Base-by-base conservation (phyloP, 129 eudicot genomes). In the Calendula officinalis region DNA sequence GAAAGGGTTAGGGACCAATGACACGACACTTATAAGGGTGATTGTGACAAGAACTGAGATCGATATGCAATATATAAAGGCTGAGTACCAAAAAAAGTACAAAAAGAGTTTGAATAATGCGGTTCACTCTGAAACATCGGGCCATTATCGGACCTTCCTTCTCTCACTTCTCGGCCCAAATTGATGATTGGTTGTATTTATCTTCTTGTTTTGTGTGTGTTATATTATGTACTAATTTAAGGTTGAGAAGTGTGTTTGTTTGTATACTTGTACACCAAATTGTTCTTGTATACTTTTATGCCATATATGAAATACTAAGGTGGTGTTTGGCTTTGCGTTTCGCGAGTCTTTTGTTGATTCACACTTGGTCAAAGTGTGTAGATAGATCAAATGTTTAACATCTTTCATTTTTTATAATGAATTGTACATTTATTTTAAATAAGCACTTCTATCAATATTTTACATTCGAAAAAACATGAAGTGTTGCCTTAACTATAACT, bases 41-140 rank as follows among this genome's bases (percentile, higher is more conserved):
- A 80, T 84, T 14, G 83, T 80, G 59, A 77, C 86, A 34, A 80
- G 90, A 64, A 67, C 86, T 2, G 90, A 84, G 79, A 75, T 84
- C 40, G 90, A 84, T 72, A 84, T 84, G 86, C 86, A 84, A 47
- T 77, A 84, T 38, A 84, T 84, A 45, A 84, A 80, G 68, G 77
- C 81, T 2, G 90, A 80, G 75, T 84, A 84, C 74, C 47, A 62
- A 17, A 80, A 74, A 67, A 77, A 84, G 76, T 84, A 84, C 69
- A 75, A 75, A 50, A 84, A 80, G 79, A 74, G 52, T 30, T 71
- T 84, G 79, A 74, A 67, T 8, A 75, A 84, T 64, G 84, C 73
- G 0, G 90, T 84, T 71, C 74, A 80, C 40, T 80, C 86, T 0
- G 90, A 84, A 67, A 84, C 90, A 17, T 84, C 86, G 0, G 72